These are phyloP conservation scores for Agaricus sinodeliciosus DNA, from an alignment of 768 basidiomycete species.

Conservation along the genomic window DNA sequence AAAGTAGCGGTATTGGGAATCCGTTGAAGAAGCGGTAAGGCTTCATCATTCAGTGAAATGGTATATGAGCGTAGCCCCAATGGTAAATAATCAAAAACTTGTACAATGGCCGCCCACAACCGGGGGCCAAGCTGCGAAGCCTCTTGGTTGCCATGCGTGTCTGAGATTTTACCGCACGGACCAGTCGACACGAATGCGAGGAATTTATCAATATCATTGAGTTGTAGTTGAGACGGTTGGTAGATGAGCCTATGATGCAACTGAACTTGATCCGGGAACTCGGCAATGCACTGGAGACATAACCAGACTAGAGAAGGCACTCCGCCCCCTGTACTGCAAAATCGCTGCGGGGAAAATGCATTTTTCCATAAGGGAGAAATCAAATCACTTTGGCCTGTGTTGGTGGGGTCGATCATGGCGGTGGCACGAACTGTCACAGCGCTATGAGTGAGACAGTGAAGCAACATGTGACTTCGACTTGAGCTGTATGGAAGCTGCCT, in stretches of 20 bases:
- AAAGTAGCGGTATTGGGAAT: constrained; percentile 51
- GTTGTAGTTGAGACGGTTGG: constrained; percentile 10
- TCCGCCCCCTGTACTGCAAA: constrained; percentile 16
- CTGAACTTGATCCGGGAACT: constrained; percentile 37
- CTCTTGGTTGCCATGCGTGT: constrained; percentile 25
- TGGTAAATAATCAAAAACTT: constrained; percentile 53
- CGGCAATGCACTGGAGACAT: constrained; percentile 39
- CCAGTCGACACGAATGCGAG: background rate
- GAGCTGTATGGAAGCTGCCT: too few relatives aligned
- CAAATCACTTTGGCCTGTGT: constrained; percentile 13
- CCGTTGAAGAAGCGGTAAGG: constrained; percentile 49
- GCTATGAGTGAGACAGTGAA: too few relatives aligned
- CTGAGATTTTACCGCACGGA: constrained; percentile 1
- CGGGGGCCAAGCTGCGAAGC: constrained; percentile 39
- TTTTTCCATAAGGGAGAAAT: constrained; percentile 13
- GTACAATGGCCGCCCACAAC: constrained; percentile 57
- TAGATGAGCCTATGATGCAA: constrained; percentile 32
- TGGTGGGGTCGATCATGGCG: background rate
- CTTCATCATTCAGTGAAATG: constrained; percentile 47
- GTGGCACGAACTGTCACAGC: background rate
- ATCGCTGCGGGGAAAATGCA: constrained; percentile 16
- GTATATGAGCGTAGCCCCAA: constrained; percentile 28
- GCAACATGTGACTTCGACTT: too few relatives aligned
- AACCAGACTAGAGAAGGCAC: constrained; percentile 50
- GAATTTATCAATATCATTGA: background rate